These are phyloP conservation scores for Krasilnikovozyma curviuscula DNA, from an alignment of 768 basidiomycete species.

Conservation along the genomic window DNA sequence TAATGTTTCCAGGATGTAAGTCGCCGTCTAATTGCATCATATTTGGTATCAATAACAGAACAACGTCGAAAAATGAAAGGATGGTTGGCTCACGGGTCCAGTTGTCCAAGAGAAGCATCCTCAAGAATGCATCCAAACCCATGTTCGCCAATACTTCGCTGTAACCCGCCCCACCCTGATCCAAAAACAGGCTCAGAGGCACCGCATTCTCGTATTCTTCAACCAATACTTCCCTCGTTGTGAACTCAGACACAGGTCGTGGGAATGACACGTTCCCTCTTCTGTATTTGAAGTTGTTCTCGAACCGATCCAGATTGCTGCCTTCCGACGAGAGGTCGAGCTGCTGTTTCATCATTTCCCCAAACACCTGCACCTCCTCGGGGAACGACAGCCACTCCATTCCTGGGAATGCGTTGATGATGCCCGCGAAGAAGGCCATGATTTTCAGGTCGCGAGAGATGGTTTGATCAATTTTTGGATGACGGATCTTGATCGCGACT, in stretches of 20 bases:
- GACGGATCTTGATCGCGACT: constrained; percentile 89
- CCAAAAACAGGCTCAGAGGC: constrained; percentile 67
- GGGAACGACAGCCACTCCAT: constrained; percentile 93
- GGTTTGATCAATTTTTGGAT: constrained; percentile 61
- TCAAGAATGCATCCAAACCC: constrained; percentile 86
- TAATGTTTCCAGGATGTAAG: constrained; percentile 24
- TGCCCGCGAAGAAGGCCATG: constrained; percentile 76
- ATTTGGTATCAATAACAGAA: constrained; percentile 25
- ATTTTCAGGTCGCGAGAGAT: constrained; percentile 81
- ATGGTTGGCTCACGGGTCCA: constrained; percentile 49
- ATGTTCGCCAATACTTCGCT: constrained; percentile 76
- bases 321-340: constrained; percentile 80
- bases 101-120: constrained; percentile 93
- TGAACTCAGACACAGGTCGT: constrained; percentile 34
- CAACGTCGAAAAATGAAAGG: constrained; percentile 38
- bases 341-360: constrained; percentile 88
- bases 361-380: constrained; percentile 87
- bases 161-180: constrained; percentile 78
- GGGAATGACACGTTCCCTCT: constrained; percentile 77
- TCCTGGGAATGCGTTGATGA: constrained; percentile 61
- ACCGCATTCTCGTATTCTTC: constrained; percentile 88
- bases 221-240: constrained; percentile 44
- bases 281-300: constrained; percentile 54
- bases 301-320: constrained; percentile 65
- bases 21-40: constrained; percentile 47